Conservation (phyloP, 2,329 filamentous ascomycete species). For the Cladosporium oxysporum region DNA sequence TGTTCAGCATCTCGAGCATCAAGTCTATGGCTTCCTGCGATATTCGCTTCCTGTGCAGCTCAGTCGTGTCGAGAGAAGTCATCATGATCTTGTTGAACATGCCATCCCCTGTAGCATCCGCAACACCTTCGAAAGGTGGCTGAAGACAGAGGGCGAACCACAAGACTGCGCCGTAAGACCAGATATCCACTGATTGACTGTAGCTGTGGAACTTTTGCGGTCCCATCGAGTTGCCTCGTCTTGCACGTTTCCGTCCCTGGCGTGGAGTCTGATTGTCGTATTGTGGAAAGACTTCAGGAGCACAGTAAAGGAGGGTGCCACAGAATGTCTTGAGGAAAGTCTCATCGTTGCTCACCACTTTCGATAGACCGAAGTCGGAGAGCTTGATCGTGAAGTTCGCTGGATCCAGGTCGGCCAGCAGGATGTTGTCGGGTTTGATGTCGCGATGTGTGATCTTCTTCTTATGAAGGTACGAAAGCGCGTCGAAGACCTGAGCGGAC, state of each 20-base stretch:
- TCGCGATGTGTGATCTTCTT: slow-evolving; percentile 96
- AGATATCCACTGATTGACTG: slow-evolving; percentile 89
- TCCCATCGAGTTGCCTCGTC: slow-evolving; percentile 50
- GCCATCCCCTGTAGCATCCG: slow-evolving; percentile 73
- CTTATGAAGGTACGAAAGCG: slow-evolving; percentile 81
- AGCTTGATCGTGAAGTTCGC: slow-evolving; percentile 73
- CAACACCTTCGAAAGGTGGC: slow-evolving; percentile 79
- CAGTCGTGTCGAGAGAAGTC: slow-evolving; percentile 64
- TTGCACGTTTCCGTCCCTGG: slow-evolving; percentile 57
- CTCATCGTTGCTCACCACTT: slow-evolving; percentile 79
- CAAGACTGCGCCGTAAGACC: slow-evolving; percentile 91
- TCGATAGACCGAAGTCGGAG: slow-evolving; percentile 95
- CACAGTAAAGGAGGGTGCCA: slow-evolving; percentile 92
- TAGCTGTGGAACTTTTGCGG: slow-evolving; percentile 64
- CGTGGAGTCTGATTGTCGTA: slow-evolving; percentile 65
- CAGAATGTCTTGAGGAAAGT: slow-evolving; percentile 97
- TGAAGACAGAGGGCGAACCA: slow-evolving; percentile 80
- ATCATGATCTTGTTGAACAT: slow-evolving; percentile 88
- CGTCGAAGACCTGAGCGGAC: slow-evolving; percentile 74
- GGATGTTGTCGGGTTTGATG: slow-evolving; percentile 96
- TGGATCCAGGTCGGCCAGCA: slow-evolving; percentile 72
- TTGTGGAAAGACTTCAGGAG: slow-evolving; percentile 92
- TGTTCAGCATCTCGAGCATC: slow-evolving; percentile 74
- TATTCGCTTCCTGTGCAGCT: slow-evolving; percentile 60
- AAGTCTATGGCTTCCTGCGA: slow-evolving; percentile 73